These are phyloP conservation scores for Silene uniflora DNA, from an alignment of 148 eudicot genomes.

Conservation along the genomic window DNA sequence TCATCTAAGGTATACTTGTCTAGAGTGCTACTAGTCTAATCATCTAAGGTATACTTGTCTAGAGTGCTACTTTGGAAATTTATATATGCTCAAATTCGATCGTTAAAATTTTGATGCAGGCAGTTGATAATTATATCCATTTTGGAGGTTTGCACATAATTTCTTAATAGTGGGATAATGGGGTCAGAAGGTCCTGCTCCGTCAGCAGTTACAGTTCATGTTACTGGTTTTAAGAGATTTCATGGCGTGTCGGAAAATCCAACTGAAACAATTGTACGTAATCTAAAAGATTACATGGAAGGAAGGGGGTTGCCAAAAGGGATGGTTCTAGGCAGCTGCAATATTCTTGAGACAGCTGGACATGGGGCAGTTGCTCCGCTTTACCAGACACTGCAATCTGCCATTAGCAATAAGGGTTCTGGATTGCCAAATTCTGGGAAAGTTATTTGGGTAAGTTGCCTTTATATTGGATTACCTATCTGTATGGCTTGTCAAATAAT, in stretches of 20 bases:
- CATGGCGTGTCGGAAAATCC: constrained; percentile 98
- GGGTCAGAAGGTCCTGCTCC: constrained; percentile 97
- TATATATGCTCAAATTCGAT: not conserved
- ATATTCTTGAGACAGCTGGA: constrained; percentile 89
- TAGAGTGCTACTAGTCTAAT: not conserved
- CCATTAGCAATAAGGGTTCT: constrained; percentile 36
- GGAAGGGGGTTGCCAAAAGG: constrained; percentile 71
- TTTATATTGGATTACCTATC: not conserved
- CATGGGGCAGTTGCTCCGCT: constrained; percentile 81
- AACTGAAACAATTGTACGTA: constrained; percentile 73
- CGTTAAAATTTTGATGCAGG: constrained; percentile 37
- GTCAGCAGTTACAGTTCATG: constrained; percentile 64
- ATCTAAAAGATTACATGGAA: constrained; percentile 60
- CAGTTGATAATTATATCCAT: not conserved
- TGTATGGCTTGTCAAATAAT: not conserved
- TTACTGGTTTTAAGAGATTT: constrained; percentile 90
- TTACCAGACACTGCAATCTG: constrained; percentile 73
- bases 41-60: not conserved
- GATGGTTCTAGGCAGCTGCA: constrained; percentile 79
- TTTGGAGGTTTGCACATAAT: constrained; percentile 18
- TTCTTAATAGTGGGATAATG: constrained; percentile 45
- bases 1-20: not conserved
- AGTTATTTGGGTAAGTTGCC: constrained; percentile 77
- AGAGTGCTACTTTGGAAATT: not conserved
- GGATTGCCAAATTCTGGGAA: constrained; percentile 41